Evolutionary conservation across 2,329 filamentous ascomycete species (phyloP).

Genomic region (Pseudocercospora fijiensis): DNA sequence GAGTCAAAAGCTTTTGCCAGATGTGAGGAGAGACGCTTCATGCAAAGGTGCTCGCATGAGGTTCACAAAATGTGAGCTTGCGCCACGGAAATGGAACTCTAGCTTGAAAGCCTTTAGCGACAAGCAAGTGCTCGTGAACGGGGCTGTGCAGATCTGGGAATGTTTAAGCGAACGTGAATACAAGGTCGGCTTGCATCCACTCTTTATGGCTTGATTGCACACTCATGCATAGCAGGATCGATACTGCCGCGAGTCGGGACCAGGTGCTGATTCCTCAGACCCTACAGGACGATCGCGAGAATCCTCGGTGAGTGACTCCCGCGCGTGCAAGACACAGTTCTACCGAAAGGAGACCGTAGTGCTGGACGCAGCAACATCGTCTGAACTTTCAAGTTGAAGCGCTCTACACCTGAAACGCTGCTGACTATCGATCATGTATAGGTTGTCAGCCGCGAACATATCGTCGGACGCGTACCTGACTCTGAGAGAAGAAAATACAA

Average conservation of each 20-base stretch:
- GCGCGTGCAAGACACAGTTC: neutral
- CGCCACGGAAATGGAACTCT: neutral
- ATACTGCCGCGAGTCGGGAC: neutral
- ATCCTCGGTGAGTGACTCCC: neutral
- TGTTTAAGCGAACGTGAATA: conserved; percentile 6
- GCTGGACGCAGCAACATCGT: too few relatives aligned
- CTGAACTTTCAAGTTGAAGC: too few relatives aligned
- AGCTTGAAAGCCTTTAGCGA: neutral
- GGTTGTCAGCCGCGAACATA: neutral
- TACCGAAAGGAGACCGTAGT: too few relatives aligned
- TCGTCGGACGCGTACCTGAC: neutral
- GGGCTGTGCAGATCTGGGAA: conserved; percentile 12
- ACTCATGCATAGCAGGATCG: neutral
- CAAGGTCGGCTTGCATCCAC: neutral
- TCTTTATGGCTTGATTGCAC: neutral
- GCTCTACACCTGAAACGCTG: neutral
- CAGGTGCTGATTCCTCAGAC: neutral
- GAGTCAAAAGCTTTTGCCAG: conserved; percentile 7
- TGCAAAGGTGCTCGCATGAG: neutral
- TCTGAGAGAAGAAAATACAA: conserved; percentile 10
- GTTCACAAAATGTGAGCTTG: conserved; percentile 5
- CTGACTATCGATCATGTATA: neutral
- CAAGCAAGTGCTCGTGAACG: neutral
- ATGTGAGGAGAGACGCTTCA: neutral
- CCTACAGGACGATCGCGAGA: neutral